Base-by-base conservation (phyloP, 768 basidiomycete genomes). In the Coprinellus micaceus region DNA sequence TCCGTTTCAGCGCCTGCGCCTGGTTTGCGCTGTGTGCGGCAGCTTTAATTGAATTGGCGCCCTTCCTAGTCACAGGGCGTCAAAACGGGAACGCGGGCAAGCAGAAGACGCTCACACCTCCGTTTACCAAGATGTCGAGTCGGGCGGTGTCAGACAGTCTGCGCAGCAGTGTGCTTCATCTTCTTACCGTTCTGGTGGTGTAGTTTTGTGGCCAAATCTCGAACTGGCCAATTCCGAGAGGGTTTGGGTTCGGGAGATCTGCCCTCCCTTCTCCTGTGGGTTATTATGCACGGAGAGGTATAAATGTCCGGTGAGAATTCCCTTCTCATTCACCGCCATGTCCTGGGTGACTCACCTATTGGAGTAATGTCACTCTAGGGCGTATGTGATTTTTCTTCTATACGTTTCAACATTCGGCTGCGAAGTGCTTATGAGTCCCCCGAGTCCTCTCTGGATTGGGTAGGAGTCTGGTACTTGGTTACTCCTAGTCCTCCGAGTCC, bases 1-100 rank as follows among this genome's bases (percentile, higher is more conserved):
- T 51, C 15, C 13, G 33, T 29, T 36, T 48, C 24, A 9, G 25
- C n/a, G 11, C 48, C n/a, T 19, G 24, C 40, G 28, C n/a, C 46
- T 57, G 44, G 25, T 11, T 12, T n/a, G 13, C 47, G 24, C 22
- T 56, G 48, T 48, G 54, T 29, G n/a, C 33, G 13, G 33, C 13
- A 33, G 6, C 33, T 33, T 13, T 13, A 13, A 13, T 13, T 33
- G 33, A 33, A 33, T 29, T 50, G 28, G 29, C 24, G 21, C 56
- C 56, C 56, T 57, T 57, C 56, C 56, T 43, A 39, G 56, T 44
- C 41, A 28, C 19, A 57, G 41, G 25, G 43, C 12, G 28, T 47
- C 39, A 29, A 52, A 57, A 26, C 17, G 30, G 51, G 56, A 46
- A 52, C 36, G 3, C 33, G 13, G 49, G 28, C 17, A 28, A 12